Conservation (phyloP, 805 yeast genomes). For the Blastobotrys terrestris region DNA sequence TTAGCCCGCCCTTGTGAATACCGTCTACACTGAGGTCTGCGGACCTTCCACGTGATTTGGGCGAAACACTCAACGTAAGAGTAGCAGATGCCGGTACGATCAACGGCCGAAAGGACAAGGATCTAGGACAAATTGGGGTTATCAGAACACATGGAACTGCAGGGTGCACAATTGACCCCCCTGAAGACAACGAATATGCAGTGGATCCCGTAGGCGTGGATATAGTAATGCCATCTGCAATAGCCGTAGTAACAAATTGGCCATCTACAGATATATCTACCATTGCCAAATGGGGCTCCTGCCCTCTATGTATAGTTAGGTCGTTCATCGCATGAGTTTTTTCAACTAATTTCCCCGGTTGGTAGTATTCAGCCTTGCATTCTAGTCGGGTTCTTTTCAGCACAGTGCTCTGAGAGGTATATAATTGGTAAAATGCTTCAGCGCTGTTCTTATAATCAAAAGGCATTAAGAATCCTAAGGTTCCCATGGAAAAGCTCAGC, state of each 20-base stretch:
- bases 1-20: conserved; percentile 59
- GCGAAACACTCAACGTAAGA: conserved; percentile 36
- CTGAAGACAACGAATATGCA: conserved; percentile 82
- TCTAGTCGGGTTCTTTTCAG: conserved; percentile 72
- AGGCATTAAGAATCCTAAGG: conserved; percentile 83
- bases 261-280: conserved; percentile 83
- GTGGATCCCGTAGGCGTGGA: conserved; percentile 95
- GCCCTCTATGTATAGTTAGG: conserved; percentile 80
- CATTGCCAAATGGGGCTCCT: conserved; percentile 76
- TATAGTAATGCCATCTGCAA: conserved; percentile 83
- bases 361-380: conserved; percentile 34
- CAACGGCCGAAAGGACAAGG: conserved; percentile 84
- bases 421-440: conserved; percentile 59
- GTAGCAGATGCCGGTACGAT: conserved; percentile 74
- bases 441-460: conserved; percentile 64
- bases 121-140: conserved; percentile 89
- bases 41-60: conserved; percentile 33
- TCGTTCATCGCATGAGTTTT: conserved; percentile 81
- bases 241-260: conserved; percentile 77
- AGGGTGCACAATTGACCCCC: conserved; percentile 92
- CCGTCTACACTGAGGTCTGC: conserved; percentile 80
- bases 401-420: conserved; percentile 62
- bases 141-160: conserved; percentile 72
- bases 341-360: conserved; percentile 2
- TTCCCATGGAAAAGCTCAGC: conserved; percentile 81